Evolutionary conservation across 106 monocot genomes (phyloP), one percentile per base, ranked within the genome.

Genomic region (Allium cepa): DNA sequence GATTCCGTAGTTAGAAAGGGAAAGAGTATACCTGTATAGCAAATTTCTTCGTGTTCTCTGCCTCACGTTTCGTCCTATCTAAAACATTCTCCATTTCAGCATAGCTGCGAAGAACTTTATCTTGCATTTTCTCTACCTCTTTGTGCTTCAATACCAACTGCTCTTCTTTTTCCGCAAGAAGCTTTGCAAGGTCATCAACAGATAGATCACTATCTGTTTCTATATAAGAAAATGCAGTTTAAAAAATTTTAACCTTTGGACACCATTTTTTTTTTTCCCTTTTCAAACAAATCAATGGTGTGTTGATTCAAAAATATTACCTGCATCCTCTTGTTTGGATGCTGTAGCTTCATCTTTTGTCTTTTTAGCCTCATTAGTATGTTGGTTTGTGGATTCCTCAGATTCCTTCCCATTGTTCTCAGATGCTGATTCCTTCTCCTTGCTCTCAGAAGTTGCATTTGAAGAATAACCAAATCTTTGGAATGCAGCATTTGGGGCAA

Each of bases 61-160:
- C 67, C 64, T 84, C 79, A 57, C 84, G 79, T 45, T 72, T 79
- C 49, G 84, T 79, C 46, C 84, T 84, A 3, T 79, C 79, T 8
- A 84, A 53, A 47, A 79, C 84, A 84, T 84, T 84, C 76, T 84
- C 79, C 76, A 79, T 84, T 49, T 97, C 96, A 26, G 92, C 96
- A 79, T 92, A 89, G 59, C 82, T 86, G 14, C 92, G 79, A 9
- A 97, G 76, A 79, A 97, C 22, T 22, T 22, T 22, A 22, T 22
- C 22, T 71, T 92, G 74, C 92, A 97, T 81, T 59, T 79, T 68
- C 67, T 92, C 88, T 70, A 84, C 73, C 69, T 92, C 86, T 59
- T 82, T 79, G 26, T 80, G 73, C 69, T 86, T 92, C 50, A 77
- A 2, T 51, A 92, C 89, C 67, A 90, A 73, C 16, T 80, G 57